These are phyloP conservation scores for Tuber magnatum DNA, from an alignment of 495 filamentous ascomycete species.

Conservation along the genomic window DNA sequence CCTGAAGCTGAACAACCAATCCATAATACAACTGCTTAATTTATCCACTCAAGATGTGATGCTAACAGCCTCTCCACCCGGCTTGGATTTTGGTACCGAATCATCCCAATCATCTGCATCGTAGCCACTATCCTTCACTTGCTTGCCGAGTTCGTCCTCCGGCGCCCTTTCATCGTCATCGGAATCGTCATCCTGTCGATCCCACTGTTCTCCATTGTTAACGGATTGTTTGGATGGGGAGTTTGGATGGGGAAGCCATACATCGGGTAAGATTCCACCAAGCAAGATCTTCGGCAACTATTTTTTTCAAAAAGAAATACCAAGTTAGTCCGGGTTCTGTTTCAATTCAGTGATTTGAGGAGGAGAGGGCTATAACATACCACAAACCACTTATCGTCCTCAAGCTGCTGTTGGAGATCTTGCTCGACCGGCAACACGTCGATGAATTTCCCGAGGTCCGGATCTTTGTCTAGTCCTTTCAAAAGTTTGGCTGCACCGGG, in stretches of 20 bases:
- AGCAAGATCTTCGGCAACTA: not conserved
- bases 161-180: too few relatives aligned
- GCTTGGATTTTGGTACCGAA: too few relatives aligned
- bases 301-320: not conserved
- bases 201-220: not conserved
- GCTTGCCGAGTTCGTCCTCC: too few relatives aligned
- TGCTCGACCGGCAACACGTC: slow-evolving; percentile 40
- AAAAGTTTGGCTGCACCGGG: slow-evolving; percentile 56
- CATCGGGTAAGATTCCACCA: not conserved
- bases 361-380: not conserved
- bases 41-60: too few relatives aligned
- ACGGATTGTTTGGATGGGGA: not conserved
- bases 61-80: too few relatives aligned
- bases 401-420: not conserved
- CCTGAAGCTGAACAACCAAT: too few relatives aligned
- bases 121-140: too few relatives aligned
- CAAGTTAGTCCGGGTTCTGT: not conserved
- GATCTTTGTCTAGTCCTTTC: slow-evolving; percentile 54
- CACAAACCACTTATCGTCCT: not conserved
- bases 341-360: not conserved
- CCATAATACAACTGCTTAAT: too few relatives aligned
- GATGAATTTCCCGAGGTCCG: slow-evolving; percentile 52
- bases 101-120: too few relatives aligned
- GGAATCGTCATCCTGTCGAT: too few relatives aligned
- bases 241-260: not conserved